Conservation (phyloP, 2,329 filamentous ascomycete genomes). For the Colletotrichum aenigma region DNA sequence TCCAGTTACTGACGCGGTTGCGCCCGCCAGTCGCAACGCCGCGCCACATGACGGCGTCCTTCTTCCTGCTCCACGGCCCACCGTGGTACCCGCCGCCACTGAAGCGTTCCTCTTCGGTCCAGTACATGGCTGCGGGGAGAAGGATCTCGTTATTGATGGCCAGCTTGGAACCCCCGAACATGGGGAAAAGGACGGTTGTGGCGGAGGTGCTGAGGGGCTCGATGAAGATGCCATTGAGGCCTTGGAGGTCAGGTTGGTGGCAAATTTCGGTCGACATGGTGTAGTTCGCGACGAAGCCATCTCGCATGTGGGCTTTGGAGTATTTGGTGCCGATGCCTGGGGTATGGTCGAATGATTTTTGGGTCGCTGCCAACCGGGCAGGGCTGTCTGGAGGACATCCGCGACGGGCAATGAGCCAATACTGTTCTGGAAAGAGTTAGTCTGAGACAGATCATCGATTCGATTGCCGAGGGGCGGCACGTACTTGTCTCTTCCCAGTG, state of each 20-base stretch:
- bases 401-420: slow-evolving; percentile 61
- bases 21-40: slow-evolving; percentile 70
- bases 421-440: slow-evolving; percentile 44
- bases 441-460: neutral
- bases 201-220: slow-evolving; percentile 60
- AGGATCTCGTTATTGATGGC: slow-evolving; percentile 74
- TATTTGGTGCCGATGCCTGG: slow-evolving; percentile 50
- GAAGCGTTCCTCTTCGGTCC: slow-evolving; percentile 66
- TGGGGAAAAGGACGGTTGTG: slow-evolving; percentile 63
- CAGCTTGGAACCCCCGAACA: slow-evolving; percentile 73
- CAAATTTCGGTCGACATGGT: slow-evolving; percentile 66
- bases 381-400: slow-evolving; percentile 68
- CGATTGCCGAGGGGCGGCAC: slow-evolving; percentile 19
- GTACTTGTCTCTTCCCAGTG: slow-evolving; percentile 57
- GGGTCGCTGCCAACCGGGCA: slow-evolving; percentile 51
- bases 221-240: slow-evolving; percentile 69
- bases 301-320: slow-evolving; percentile 52
- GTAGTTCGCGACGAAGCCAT: slow-evolving; percentile 67
- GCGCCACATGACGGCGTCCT: slow-evolving; percentile 62
- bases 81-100: slow-evolving; percentile 60
- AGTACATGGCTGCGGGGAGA: slow-evolving; percentile 73
- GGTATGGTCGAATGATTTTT: slow-evolving; percentile 47
- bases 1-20: slow-evolving; percentile 68
- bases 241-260: slow-evolving; percentile 67
- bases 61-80: slow-evolving; percentile 61